Evolutionary conservation across 768 basidiomycete species (phyloP).

Genomic region (Pleurotus platypus): DNA sequence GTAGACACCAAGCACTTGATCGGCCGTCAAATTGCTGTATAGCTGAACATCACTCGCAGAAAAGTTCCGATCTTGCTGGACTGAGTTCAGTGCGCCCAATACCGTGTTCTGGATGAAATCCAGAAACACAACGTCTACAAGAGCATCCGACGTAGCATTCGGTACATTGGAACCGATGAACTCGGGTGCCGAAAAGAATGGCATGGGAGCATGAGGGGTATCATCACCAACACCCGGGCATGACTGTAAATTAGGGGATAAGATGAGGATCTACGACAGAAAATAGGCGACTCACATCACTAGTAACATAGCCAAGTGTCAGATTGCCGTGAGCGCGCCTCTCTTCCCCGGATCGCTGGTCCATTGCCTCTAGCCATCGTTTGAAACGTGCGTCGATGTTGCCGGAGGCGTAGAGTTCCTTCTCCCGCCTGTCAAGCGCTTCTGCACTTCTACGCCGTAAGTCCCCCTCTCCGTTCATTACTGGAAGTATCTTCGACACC

Average conservation of each 20-base stretch:
- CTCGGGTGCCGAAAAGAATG: slow-evolving; percentile 49
- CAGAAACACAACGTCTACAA: slow-evolving; percentile 74
- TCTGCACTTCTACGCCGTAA: slow-evolving; percentile 24
- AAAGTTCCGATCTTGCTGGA: slow-evolving; percentile 49
- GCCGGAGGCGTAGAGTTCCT: slow-evolving; percentile 41
- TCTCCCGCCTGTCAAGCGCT: slow-evolving; percentile 29
- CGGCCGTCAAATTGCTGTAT: slow-evolving; percentile 52
- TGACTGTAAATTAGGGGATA: slow-evolving; percentile 28
- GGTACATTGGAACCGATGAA: slow-evolving; percentile 60
- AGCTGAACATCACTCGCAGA: slow-evolving; percentile 43
- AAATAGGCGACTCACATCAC: slow-evolving; percentile 43
- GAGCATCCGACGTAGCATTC: slow-evolving; percentile 39
- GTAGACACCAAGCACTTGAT: slow-evolving; percentile 52
- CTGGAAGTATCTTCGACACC: slow-evolving; percentile 50
- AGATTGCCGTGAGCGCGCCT: slow-evolving; percentile 42
- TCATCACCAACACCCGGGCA: slow-evolving; percentile 81
- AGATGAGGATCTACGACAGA: background rate
- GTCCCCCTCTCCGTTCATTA: slow-evolving; percentile 45
- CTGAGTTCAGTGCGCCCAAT: slow-evolving; percentile 49
- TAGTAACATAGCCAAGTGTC: slow-evolving; percentile 75
- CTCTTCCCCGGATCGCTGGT: slow-evolving; percentile 29
- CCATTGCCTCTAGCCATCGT: slow-evolving; percentile 60
- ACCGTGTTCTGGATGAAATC: slow-evolving; percentile 60
- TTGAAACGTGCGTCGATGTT: slow-evolving; percentile 47
- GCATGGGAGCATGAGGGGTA: slow-evolving; percentile 55